Percentiles rank a stretch among this genome's conserved stretches.
Evolutionary conservation across 352 stramenopile genomes (phyloP).

Genomic region (Pythium scleroteichum): DNA sequence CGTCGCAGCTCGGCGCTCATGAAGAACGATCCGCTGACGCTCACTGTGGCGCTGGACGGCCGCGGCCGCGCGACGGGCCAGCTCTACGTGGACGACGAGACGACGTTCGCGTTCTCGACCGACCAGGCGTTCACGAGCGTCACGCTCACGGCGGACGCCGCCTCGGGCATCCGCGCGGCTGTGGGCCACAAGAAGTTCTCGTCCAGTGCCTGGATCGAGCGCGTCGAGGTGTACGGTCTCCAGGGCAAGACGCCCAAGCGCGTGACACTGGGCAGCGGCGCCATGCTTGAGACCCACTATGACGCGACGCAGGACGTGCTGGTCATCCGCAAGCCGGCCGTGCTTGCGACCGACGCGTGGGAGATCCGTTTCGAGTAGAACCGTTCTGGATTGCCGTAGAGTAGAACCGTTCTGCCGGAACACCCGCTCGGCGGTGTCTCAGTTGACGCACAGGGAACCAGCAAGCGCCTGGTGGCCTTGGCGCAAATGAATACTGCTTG

Average conservation of each 20-base stretch:
- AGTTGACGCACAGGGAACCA: no score
- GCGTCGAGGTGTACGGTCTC: slow-evolving; percentile 81
- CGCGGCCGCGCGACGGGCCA: slow-evolving; percentile 76
- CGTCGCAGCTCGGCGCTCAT: slow-evolving; percentile 94
- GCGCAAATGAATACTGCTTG: no score
- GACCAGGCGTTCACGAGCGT: slow-evolving; percentile 55
- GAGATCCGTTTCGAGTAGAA: slow-evolving; percentile 49
- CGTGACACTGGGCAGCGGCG: slow-evolving; percentile 33
- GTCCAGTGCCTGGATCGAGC: slow-evolving; percentile 73
- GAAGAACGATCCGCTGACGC: slow-evolving; percentile 96
- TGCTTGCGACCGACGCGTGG: slow-evolving; percentile 73
- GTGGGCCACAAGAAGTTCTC: slow-evolving; percentile 43
- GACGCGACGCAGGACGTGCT: slow-evolving; percentile 60
- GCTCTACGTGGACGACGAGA: slow-evolving; percentile 98
- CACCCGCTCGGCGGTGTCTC: neutral
- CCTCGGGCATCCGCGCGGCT: slow-evolving; percentile 35
- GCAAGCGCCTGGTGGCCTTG: no score
- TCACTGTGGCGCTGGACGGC: slow-evolving; percentile 93
- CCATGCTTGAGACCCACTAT: slow-evolving; percentile 62
- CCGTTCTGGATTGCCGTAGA: neutral
- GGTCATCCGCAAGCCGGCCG: slow-evolving; percentile 83
- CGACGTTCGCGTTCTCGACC: slow-evolving; percentile 70
- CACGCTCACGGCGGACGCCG: slow-evolving; percentile 38
- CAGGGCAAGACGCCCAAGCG: slow-evolving; percentile 44
- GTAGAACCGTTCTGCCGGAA: neutral